Conservation (phyloP, 805 yeast species). For the Kuraishia borneana region DNA sequence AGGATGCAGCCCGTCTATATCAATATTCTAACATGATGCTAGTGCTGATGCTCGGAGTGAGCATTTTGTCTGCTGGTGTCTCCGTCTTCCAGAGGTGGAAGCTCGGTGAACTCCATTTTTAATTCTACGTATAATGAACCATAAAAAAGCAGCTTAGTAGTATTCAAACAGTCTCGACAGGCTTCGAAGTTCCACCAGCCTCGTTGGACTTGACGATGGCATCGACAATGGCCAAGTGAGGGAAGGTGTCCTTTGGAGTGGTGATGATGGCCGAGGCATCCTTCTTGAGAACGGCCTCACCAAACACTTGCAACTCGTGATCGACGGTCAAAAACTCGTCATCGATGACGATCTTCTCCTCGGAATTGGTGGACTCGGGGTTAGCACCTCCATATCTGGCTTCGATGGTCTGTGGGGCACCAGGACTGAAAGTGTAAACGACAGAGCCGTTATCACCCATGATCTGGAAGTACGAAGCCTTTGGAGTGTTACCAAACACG, state of each 20-base stretch:
- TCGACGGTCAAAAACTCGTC: constrained; percentile 30
- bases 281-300: constrained; percentile 18
- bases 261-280: constrained; percentile 12
- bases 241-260: constrained; percentile 77
- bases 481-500: constrained; percentile 73
- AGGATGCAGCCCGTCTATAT: constrained; percentile 49
- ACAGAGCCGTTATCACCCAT: constrained; percentile 76
- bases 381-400: constrained; percentile 40
- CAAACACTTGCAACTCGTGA: constrained; percentile 36
- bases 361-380: constrained; percentile 33
- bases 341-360: constrained; percentile 24
- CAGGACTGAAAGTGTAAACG: constrained; percentile 53
- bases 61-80: constrained; percentile 41
- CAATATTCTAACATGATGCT: constrained; percentile 75
- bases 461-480: constrained; percentile 54
- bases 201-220: constrained; percentile 70
- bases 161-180: constrained; percentile 16
- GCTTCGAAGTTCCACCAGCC: constrained; percentile 25
- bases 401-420: constrained; percentile 23
- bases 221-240: constrained; percentile 83
- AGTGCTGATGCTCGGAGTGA: constrained; percentile 64
- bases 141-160: neutral
- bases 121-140: neutral
- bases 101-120: no score
- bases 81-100: constrained; percentile 18